A percentile compares a stretch with the other conserved stretches of the same genome.
These are phyloP conservation scores for Rhodotorula sp. DNA, from an alignment of 1,284 basidiomycete species.

Conservation along the genomic window DNA sequence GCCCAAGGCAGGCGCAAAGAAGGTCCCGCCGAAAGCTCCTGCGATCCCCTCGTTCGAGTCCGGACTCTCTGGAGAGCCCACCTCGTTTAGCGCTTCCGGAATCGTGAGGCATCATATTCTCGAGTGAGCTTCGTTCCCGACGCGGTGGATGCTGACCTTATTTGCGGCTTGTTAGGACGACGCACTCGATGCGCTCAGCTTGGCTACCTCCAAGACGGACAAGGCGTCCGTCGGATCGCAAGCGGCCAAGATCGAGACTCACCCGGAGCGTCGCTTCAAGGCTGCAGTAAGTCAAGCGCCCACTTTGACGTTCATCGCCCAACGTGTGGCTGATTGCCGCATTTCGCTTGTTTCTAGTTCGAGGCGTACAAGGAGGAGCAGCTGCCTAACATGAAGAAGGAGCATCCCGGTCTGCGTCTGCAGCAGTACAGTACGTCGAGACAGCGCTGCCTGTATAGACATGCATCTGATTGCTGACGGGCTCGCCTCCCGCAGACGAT, in stretches of 20 bases:
- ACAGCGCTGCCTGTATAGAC: no score
- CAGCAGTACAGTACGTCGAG: slow-evolving; percentile 63
- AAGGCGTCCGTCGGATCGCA: slow-evolving; percentile 71
- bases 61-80: slow-evolving; percentile 48
- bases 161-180: slow-evolving; percentile 59
- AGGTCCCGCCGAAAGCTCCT: slow-evolving; percentile 46
- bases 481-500: slow-evolving; percentile 42
- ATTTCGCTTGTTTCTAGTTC: slow-evolving; percentile 50
- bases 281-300: slow-evolving; percentile 56
- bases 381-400: slow-evolving; percentile 70
- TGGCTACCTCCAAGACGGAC: slow-evolving; percentile 87
- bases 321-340: background rate
- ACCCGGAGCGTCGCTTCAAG: slow-evolving; percentile 94
- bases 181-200: slow-evolving; percentile 80
- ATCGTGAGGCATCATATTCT: slow-evolving; percentile 51
- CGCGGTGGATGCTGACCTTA: background rate
- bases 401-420: slow-evolving; percentile 57
- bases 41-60: slow-evolving; percentile 27
- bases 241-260: slow-evolving; percentile 81
- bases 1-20: slow-evolving; percentile 63
- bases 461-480: slow-evolving; percentile 40
- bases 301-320: no score
- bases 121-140: background rate
- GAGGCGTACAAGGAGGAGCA: slow-evolving; percentile 89
- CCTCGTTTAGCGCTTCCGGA: slow-evolving; percentile 69